Percentiles rank a stretch among this genome's conserved stretches.
Conservation (phyloP, 495 filamentous ascomycete species). For the Aspergillus ostianus region DNA sequence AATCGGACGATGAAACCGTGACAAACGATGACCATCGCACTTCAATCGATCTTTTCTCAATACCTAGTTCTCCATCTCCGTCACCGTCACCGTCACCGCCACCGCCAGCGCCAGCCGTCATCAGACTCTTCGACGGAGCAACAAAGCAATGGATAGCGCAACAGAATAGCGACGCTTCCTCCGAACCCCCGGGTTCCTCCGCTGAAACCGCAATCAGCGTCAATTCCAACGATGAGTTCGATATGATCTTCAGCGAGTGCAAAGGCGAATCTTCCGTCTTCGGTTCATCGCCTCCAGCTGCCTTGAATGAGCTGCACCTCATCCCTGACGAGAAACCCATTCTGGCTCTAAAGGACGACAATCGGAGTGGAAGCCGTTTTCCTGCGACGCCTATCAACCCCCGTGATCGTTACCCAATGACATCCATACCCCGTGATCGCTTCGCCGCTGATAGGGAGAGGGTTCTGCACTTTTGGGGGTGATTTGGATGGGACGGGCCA, state of each 20-base stretch:
- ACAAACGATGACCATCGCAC: background rate
- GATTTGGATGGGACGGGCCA: background rate
- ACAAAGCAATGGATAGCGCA: background rate
- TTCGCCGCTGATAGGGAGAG: background rate
- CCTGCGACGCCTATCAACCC: too few relatives aligned
- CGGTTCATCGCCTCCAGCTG: background rate
- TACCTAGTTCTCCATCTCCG: background rate
- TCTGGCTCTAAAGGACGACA: background rate
- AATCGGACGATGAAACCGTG: background rate
- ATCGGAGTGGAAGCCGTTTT: too few relatives aligned
- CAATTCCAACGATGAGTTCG: background rate
- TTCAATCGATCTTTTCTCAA: background rate
- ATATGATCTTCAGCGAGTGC: background rate
- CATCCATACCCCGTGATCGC: background rate
- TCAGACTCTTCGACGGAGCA: background rate
- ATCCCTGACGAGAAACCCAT: too few relatives aligned
- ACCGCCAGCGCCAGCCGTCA: background rate
- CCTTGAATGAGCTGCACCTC: too few relatives aligned
- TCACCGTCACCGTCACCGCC: too few relatives aligned
- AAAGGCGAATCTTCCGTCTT: background rate
- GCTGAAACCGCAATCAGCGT: background rate
- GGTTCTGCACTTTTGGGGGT: background rate
- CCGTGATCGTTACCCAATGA: too few relatives aligned
- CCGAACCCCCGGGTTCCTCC: background rate
- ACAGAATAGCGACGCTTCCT: background rate